Percentiles rank a stretch among this genome's conserved stretches.
These are phyloP conservation scores for Spizellomyces sp. DNA, from an alignment of 192 early-diverging fungal species.

Conservation along the genomic window DNA sequence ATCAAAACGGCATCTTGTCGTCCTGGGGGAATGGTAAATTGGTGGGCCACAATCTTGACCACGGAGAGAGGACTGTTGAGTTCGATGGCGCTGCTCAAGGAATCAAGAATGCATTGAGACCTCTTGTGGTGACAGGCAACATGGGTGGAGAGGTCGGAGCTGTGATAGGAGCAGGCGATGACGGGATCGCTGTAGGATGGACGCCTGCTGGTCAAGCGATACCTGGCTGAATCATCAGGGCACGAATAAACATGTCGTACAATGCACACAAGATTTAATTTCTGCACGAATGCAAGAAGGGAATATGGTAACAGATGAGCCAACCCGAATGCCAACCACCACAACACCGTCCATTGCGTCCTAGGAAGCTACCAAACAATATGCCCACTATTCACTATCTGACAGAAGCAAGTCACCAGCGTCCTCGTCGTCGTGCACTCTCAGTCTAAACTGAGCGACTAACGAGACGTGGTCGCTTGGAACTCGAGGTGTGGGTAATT, in stretches of 20 bases:
- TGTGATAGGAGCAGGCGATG: constrained; percentile 26
- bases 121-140: background rate
- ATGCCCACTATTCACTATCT: too few relatives aligned
- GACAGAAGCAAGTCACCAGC: too few relatives aligned
- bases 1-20: constrained; percentile 7
- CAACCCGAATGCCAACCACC: too few relatives aligned
- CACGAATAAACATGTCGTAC: too few relatives aligned
- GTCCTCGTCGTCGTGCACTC: too few relatives aligned
- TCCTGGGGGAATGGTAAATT: constrained; percentile 26
- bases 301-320: too few relatives aligned
- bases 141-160: background rate
- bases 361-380: too few relatives aligned
- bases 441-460: constrained; percentile 25
- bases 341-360: background rate
- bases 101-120: constrained; percentile 20
- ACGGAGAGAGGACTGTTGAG: background rate
- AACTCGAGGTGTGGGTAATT: constrained; percentile 13
- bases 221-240: too few relatives aligned
- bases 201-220: too few relatives aligned
- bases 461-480: constrained; percentile 30
- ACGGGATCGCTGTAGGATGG: constrained; percentile 25
- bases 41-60: background rate
- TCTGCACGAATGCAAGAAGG: too few relatives aligned
- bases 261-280: too few relatives aligned
- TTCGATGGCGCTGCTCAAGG: constrained; percentile 4